These are phyloP conservation scores for Candida cerambycidarum DNA, from an alignment of 805 yeast species.

Conservation along the genomic window DNA sequence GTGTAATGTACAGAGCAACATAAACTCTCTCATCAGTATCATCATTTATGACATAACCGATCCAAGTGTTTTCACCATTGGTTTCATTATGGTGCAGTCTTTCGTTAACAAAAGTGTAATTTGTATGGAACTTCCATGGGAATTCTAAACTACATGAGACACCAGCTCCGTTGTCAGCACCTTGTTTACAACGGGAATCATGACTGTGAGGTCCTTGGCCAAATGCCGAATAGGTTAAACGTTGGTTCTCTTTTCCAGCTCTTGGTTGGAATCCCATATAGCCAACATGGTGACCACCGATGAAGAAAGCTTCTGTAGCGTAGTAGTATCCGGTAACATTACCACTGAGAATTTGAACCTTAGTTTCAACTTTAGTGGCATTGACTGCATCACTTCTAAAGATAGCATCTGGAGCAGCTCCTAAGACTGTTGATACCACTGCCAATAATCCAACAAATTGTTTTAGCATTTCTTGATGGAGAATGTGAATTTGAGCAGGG, in stretches of 20 bases:
- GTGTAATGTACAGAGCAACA: constrained; percentile 13
- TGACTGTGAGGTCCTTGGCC: constrained; percentile 10
- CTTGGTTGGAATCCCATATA: constrained; percentile 16
- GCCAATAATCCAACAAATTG: too few species aligned
- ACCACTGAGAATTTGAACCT: constrained; percentile 5
- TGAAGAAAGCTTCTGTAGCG: constrained; percentile 12
- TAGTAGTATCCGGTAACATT: constrained; percentile 15
- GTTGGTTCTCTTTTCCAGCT: constrained; percentile 8
- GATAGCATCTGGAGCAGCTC: neutral
- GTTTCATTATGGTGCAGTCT: constrained; percentile 1
- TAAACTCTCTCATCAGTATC: constrained; percentile 8
- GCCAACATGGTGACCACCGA: constrained; percentile 5
- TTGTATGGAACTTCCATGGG: constrained; percentile 13
- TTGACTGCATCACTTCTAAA: neutral
- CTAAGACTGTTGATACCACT: too few species aligned
- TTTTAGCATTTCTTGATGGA: too few species aligned
- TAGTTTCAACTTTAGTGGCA: constrained; percentile 1
- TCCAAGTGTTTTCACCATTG: constrained; percentile 15
- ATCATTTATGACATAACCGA: constrained; percentile 12
- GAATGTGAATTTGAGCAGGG: too few species aligned
- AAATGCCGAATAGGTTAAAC: constrained; percentile 15
- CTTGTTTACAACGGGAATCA: constrained; percentile 8
- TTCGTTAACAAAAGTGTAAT: constrained; percentile 11
- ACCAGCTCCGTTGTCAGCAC: constrained; percentile 17
- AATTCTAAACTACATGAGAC: constrained; percentile 12